A percentile compares a stretch with the other conserved stretches of the same genome.
Conservation (phyloP, 768 basidiomycete species). For the Leucocoprinus birnbaumii region DNA sequence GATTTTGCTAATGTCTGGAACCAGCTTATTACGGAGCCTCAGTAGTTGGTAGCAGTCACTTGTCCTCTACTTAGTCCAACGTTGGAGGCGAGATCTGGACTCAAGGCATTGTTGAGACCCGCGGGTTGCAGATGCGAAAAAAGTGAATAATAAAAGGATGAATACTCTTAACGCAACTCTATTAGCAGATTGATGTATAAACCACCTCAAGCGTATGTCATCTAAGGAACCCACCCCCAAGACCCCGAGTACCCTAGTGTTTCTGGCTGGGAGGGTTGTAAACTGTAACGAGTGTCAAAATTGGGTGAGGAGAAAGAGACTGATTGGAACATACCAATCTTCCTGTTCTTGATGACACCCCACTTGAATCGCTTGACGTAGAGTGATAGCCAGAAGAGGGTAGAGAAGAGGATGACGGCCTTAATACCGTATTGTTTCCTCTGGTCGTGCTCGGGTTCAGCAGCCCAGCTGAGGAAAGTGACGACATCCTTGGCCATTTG, state of each 20-base stretch:
- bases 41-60: no score
- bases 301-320: no score
- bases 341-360: constrained; percentile 89
- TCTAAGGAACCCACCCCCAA: constrained; percentile 22
- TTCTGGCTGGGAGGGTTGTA: constrained; percentile 63
- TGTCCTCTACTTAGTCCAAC: no score
- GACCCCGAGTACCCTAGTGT: constrained; percentile 40
- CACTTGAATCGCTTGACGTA: constrained; percentile 98
- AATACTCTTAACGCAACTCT: constrained; percentile 16
- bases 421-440: constrained; percentile 97
- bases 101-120: no score
- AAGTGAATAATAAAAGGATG: not conserved
- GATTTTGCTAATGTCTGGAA: no score
- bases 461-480: constrained; percentile 94
- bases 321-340: constrained; percentile 62
- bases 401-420: constrained; percentile 90
- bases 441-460: constrained; percentile 97
- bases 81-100: no score
- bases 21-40: no score
- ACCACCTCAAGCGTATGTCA: constrained; percentile 16
- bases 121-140: no score
- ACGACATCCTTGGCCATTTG: constrained; percentile 99
- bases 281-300: constrained; percentile 38
- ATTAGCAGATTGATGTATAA: constrained; percentile 20
- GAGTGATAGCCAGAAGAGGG: constrained; percentile 74